These are phyloP conservation scores for Grosmannia huntii DNA, from an alignment of 2,329 filamentous ascomycete species.

Conservation along the genomic window DNA sequence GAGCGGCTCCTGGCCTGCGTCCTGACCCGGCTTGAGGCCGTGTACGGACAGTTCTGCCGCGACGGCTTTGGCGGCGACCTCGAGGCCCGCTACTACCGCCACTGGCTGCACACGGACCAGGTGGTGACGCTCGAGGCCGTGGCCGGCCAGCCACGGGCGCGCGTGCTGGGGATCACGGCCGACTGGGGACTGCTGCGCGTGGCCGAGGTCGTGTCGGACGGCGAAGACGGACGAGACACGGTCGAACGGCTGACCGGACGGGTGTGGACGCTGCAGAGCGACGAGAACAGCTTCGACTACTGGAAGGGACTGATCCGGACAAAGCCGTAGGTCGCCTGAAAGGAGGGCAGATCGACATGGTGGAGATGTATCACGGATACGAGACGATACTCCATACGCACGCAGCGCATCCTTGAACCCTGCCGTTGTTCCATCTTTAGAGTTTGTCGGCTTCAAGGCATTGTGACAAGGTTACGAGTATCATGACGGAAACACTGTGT, in stretches of 20 bases:
- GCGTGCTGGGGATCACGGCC: constrained; percentile 75
- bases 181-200: constrained; percentile 82
- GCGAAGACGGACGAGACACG: not conserved
- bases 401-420: no score
- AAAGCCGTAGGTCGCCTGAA: constrained; percentile 36
- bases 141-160: constrained; percentile 53
- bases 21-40: constrained; percentile 60
- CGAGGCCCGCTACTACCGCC: constrained; percentile 62
- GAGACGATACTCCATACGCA: no score
- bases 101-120: constrained; percentile 77
- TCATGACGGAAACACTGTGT: no score
- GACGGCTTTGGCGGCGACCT: constrained; percentile 63
- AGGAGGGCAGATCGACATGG: no score
- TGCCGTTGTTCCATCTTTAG: no score
- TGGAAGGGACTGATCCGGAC: constrained; percentile 76
- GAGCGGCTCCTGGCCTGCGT: constrained; percentile 77
- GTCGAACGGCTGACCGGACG: constrained; percentile 59
- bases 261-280: constrained; percentile 77
- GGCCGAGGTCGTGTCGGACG: constrained; percentile 62
- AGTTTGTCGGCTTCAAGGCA: no score
- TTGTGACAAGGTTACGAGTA: no score
- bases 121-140: constrained; percentile 65
- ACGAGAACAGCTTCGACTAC: constrained; percentile 98
- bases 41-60: constrained; percentile 64
- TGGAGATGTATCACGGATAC: no score